Conservation (phyloP, 2,329 filamentous ascomycete genomes). For the Colletotrichum coccodes region DNA sequence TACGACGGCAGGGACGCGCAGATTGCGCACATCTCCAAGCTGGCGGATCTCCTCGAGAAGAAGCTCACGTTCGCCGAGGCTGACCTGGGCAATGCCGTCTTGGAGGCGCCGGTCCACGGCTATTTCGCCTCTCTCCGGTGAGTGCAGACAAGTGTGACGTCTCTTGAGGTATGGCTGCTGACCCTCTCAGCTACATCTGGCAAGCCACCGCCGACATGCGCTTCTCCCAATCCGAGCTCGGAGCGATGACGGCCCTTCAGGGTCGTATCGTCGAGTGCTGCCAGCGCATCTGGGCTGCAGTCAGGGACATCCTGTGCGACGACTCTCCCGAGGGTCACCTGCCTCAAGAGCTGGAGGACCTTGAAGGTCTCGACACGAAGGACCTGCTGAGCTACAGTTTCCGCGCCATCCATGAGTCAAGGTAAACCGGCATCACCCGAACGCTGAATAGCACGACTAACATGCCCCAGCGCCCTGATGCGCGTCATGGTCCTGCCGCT, state of each 20-base stretch:
- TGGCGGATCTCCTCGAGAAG: constrained; percentile 70
- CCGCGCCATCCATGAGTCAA: constrained; percentile 93
- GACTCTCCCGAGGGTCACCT: constrained; percentile 94
- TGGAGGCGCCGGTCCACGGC: constrained; percentile 75
- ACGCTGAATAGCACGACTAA: neutral
- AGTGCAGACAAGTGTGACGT: constrained; percentile 27
- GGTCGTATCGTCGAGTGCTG: constrained; percentile 69
- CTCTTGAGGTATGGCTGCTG: neutral
- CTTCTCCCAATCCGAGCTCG: constrained; percentile 49
- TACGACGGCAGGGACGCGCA: constrained; percentile 54
- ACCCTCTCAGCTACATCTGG: constrained; percentile 60
- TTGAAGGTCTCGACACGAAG: constrained; percentile 81
- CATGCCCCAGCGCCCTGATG: constrained; percentile 71
- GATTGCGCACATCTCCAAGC: constrained; percentile 62
- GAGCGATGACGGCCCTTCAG: constrained; percentile 55
- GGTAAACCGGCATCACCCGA: constrained; percentile 58
- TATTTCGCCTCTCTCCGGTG: constrained; percentile 75
- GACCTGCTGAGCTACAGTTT: constrained; percentile 95
- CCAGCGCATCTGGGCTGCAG: constrained; percentile 78
- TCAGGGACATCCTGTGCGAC: constrained; percentile 84
- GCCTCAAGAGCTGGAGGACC: constrained; percentile 78
- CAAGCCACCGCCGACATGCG: constrained; percentile 55
- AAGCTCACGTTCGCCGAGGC: constrained; percentile 72
- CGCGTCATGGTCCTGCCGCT: constrained; percentile 68
- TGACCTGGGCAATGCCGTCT: constrained; percentile 74